phyloP scores from a whole-genome alignment of 495 filamentous ascomycete species.

The Xylaria intraflava region DNA sequence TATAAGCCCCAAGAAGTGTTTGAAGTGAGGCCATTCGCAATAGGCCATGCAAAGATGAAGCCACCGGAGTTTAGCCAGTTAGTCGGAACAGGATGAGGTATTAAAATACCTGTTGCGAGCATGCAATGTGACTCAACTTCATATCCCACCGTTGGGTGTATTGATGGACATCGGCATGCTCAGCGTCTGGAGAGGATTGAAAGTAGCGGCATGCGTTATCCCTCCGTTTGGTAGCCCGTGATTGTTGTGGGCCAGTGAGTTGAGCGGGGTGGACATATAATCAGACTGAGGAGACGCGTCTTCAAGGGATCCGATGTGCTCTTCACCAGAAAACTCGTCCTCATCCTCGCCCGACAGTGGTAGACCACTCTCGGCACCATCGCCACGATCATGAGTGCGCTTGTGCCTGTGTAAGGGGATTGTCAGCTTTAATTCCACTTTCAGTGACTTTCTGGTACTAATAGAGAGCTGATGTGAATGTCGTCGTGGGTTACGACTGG shows the following conservation, averaged over 20 bases:
- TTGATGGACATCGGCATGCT: slow-evolving; percentile 55
- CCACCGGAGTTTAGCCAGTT: slow-evolving; percentile 2
- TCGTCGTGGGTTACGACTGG: slow-evolving; percentile 21
- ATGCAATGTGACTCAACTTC: neutral
- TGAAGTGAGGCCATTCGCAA: slow-evolving; percentile 16
- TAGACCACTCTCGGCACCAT: slow-evolving; percentile 63
- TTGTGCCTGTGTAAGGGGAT: slow-evolving; percentile 60
- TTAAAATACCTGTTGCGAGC: neutral
- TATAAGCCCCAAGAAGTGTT: slow-evolving; percentile 4
- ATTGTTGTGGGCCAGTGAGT: slow-evolving; percentile 28
- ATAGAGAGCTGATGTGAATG: slow-evolving; percentile 29
- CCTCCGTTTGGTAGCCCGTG: slow-evolving; percentile 22
- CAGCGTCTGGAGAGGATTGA: slow-evolving; percentile 46
- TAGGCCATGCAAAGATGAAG: slow-evolving; percentile 15
- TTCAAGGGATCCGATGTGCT: slow-evolving; percentile 67
- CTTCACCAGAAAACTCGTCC: slow-evolving; percentile 60
- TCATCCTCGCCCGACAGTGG: slow-evolving; percentile 66
- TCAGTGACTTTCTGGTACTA: slow-evolving; percentile 18
- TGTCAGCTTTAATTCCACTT: slow-evolving; percentile 26
- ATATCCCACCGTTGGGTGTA: slow-evolving; percentile 25
- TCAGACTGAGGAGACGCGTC: slow-evolving; percentile 66
- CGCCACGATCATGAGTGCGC: slow-evolving; percentile 81
- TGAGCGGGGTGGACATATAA: slow-evolving; percentile 41
- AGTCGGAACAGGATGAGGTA: neutral
- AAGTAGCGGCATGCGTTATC: slow-evolving; percentile 31